Conservation (phyloP, 352 stramenopile species). For the Aphanomyces invadans region DNA sequence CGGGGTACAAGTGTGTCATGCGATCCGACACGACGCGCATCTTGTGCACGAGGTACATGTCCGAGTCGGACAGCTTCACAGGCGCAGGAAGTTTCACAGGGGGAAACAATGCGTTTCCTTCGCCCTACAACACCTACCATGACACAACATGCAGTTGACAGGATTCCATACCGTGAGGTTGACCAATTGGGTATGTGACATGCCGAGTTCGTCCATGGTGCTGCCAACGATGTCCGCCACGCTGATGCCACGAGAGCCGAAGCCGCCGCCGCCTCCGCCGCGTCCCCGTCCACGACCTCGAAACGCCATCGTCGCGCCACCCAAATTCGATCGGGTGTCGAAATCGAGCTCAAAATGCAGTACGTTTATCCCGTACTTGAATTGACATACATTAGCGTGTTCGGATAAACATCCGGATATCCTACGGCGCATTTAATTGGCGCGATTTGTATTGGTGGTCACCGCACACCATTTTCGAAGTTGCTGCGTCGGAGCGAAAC, state of each 20-base stretch:
- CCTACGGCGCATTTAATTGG: background rate
- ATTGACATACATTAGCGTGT: too few species aligned
- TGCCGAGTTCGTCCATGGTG: constrained; percentile 23
- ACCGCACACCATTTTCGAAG: constrained; percentile 5
- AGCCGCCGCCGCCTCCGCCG: constrained; percentile 14
- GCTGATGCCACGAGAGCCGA: constrained; percentile 20
- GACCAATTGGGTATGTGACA: constrained; percentile 23
- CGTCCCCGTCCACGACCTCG: constrained; percentile 20
- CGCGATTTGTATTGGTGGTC: background rate
- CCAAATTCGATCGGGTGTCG: constrained; percentile 15
- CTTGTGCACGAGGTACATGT: constrained; percentile 25
- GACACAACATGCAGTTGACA: background rate
- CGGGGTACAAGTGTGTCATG: constrained; percentile 23
- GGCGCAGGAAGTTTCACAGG: constrained; percentile 22
- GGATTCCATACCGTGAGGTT: background rate
- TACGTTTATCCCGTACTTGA: too few species aligned
- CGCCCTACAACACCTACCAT: constrained; percentile 13
- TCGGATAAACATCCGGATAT: background rate
- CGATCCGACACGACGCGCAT: constrained; percentile 21
- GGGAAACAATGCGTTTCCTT: constrained; percentile 11
- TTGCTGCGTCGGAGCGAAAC: background rate
- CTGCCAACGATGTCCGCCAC: constrained; percentile 23
- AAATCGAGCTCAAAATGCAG: too few species aligned
- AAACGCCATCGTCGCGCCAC: constrained; percentile 15
- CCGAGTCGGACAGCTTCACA: constrained; percentile 15